Evolutionary conservation across 345 rosid species (phyloP).

Genomic region (Corchorus capsularis): DNA sequence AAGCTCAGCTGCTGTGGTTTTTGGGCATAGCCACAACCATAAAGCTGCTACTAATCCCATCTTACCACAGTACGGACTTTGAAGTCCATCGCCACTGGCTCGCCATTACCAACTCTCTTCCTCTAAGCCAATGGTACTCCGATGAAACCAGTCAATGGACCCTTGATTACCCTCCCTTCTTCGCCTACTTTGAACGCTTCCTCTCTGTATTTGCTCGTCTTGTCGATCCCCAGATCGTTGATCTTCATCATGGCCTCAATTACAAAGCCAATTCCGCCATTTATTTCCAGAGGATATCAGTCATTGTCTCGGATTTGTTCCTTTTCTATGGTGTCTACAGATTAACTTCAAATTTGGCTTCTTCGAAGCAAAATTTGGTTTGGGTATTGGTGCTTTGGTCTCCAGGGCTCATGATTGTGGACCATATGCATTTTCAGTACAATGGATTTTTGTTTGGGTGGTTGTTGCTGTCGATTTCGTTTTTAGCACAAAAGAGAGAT

Average conservation of each 20-base stretch:
- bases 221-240: constrained; percentile 68
- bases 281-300: constrained; percentile 71
- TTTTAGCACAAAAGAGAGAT: constrained; percentile 74
- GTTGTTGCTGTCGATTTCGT: constrained; percentile 80
- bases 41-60: constrained; percentile 75
- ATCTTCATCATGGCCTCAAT: constrained; percentile 60
- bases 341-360: constrained; percentile 40
- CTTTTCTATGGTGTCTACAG: constrained; percentile 61
- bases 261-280: constrained; percentile 53
- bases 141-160: constrained; percentile 94
- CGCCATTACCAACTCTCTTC: constrained; percentile 78
- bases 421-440: constrained; percentile 93
- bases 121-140: constrained; percentile 77
- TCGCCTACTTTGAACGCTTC: constrained; percentile 64
- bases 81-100: constrained; percentile 99
- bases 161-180: constrained; percentile 92
- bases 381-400: constrained; percentile 80
- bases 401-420: constrained; percentile 80
- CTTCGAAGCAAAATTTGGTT: constrained; percentile 43
- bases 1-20: constrained; percentile 53
- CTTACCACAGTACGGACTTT: constrained; percentile 85
- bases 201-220: constrained; percentile 59
- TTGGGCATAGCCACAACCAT: constrained; percentile 53
- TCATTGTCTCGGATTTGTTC: constrained; percentile 66
- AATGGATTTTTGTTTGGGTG: constrained; percentile 85